Evolutionary conservation across 441 rosid genomes (phyloP).

Genomic region (Flueggea neowawraea): DNA sequence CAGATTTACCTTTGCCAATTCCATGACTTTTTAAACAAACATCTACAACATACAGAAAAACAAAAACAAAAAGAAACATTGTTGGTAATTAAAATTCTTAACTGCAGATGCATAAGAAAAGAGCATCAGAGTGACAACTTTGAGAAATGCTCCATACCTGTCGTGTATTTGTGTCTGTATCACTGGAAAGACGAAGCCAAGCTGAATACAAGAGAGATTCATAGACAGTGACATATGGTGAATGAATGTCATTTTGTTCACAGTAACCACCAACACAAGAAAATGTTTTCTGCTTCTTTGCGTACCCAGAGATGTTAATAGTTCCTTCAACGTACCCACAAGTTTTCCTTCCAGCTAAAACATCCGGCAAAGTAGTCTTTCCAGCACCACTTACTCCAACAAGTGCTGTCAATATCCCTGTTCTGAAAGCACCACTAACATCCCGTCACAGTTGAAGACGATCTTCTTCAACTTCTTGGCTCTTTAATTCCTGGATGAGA

Average conservation of each 20-base stretch:
- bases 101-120: too few relatives aligned
- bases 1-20: slow-evolving; percentile 55
- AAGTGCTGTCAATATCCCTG: slow-evolving; percentile 66
- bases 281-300: slow-evolving; percentile 68
- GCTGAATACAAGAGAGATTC: slow-evolving; percentile 72
- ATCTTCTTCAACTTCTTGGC: slow-evolving; percentile 43
- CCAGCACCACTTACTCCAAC: slow-evolving; percentile 90
- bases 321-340: slow-evolving; percentile 65
- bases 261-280: slow-evolving; percentile 77
- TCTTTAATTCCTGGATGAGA: slow-evolving; percentile 78
- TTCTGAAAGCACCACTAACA: slow-evolving; percentile 74
- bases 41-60: slow-evolving; percentile 26
- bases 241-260: slow-evolving; percentile 79
- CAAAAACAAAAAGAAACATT: too few relatives aligned
- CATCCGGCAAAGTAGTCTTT: slow-evolving; percentile 83
- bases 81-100: too few relatives aligned
- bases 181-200: slow-evolving; percentile 67
- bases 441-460: slow-evolving; percentile 51
- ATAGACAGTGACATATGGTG: slow-evolving; percentile 62
- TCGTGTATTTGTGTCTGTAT: slow-evolving; percentile 39
- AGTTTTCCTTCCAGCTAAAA: slow-evolving; percentile 74
- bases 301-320: slow-evolving; percentile 66
- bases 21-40: slow-evolving; percentile 80
- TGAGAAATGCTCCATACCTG: slow-evolving; percentile 30
- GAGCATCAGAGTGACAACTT: background rate